Base-by-base conservation (phyloP, 2,329 filamentous ascomycete species). In the Alternaria longipes region DNA sequence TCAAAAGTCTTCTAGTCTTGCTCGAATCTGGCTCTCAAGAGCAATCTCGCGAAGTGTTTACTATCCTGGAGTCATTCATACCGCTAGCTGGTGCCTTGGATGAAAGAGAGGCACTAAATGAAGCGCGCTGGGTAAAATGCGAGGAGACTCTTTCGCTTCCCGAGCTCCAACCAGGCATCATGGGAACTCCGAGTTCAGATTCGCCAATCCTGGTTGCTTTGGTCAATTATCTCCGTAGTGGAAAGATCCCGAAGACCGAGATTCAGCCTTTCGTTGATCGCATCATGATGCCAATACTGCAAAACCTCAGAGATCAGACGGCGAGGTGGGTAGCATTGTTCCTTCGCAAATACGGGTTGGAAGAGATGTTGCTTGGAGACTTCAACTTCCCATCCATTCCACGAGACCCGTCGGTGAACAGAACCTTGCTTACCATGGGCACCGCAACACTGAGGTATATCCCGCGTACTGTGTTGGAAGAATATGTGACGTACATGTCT, bases 61-160 rank as follows among this genome's bases (percentile, higher is more conserved):
- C 51, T 12, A 52, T 67, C 45, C 56, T 81, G 54, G 71, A 76
- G 34, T 49, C 49, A 6, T 62, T 71, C 2, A 64, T 81, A 41
- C 74, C 78, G 1, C 53, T 79, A 18, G 73, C 73, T 7, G 75
- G 75, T 18, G 75, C 73, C 26, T 41, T 82, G 9, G 70, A 79
- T 54, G 80, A 81, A 51, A 69, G 77, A 12, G 54, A 57, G 1
- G 71, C 70, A 6, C 56, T 77, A 12, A 60, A 60, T 6, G 71
- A 78, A 18, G 45, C 64, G 4, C 73, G 77, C n/a, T 81, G 79
- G 79, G 14, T 38, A 8, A 51, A 70, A 16, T 66, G 64, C 7
- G 70, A 74, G 38, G 28, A 65, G 6, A 65, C 51, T 1, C 34
- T 61, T 1, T 36, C 22, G 5, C 61, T 67, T 2, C 71, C 67